phyloP scores from a whole-genome alignment of 305 asterid genomes.

The Lippia alba region DNA sequence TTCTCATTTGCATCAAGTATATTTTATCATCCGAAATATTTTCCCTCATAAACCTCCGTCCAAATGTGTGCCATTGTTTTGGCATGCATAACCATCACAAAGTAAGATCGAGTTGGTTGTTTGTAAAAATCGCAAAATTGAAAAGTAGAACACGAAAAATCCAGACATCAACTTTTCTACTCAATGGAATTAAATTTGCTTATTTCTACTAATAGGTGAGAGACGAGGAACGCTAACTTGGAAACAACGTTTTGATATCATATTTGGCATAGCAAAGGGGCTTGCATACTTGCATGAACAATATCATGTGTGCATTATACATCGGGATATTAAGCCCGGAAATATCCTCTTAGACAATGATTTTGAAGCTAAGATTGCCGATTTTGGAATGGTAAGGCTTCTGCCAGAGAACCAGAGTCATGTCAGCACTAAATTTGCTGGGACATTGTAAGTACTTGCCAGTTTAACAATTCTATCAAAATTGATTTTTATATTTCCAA shows the following conservation, averaged over 20 bases:
- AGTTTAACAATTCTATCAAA: too few relatives aligned
- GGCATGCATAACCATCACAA: too few relatives aligned
- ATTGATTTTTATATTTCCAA: not conserved
- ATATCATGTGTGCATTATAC: constrained; percentile 79
- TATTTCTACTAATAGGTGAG: constrained; percentile 50
- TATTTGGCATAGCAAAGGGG: constrained; percentile 79
- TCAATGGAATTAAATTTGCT: too few relatives aligned
- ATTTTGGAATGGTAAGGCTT: constrained; percentile 83
- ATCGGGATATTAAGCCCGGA: constrained; percentile 82
- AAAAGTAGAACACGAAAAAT: too few relatives aligned
- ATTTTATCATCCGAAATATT: too few relatives aligned
- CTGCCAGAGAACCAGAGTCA: constrained; percentile 78
- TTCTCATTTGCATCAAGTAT: too few relatives aligned
- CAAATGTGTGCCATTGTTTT: too few relatives aligned
- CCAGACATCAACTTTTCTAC: too few relatives aligned
- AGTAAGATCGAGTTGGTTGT: too few relatives aligned
- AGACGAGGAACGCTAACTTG: constrained; percentile 66
- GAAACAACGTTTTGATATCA: constrained; percentile 76
- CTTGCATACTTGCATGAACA: constrained; percentile 87
- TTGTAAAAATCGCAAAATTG: too few relatives aligned
- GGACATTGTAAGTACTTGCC: constrained; percentile 66
- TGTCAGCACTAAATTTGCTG: constrained; percentile 89
- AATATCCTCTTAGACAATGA: constrained; percentile 72
- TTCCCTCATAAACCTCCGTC: too few relatives aligned
- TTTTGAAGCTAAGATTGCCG: constrained; percentile 74